Percentiles rank a stretch among this genome's conserved stretches.
phyloP scores from a whole-genome alignment of 2,329 filamentous ascomycete species.

The Nothopassalora personata region DNA sequence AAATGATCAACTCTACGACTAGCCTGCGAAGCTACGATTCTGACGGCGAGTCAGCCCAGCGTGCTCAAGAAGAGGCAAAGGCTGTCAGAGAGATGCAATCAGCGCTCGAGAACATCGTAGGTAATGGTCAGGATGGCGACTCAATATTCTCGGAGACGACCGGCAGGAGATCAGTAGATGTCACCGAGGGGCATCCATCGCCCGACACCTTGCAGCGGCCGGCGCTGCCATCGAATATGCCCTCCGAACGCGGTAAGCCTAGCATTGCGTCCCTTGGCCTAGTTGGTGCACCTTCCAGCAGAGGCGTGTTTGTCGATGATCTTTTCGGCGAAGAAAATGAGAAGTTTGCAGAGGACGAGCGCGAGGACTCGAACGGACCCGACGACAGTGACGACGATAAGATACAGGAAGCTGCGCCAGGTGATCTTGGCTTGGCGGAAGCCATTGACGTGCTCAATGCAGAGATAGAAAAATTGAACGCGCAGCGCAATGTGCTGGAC shows the following conservation, averaged over 20 bases:
- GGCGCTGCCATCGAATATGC: slow-evolving; percentile 8
- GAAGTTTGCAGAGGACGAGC: slow-evolving; percentile 78
- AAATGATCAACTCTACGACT: slow-evolving; percentile 68
- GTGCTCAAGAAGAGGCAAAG: slow-evolving; percentile 60
- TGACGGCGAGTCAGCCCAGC: slow-evolving; percentile 53
- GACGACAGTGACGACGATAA: slow-evolving; percentile 67
- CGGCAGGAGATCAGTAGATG: slow-evolving; percentile 52
- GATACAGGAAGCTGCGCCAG: slow-evolving; percentile 89
- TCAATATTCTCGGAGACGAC: slow-evolving; percentile 60
- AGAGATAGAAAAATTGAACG: slow-evolving; percentile 81
- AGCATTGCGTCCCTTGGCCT: slow-evolving; percentile 88
- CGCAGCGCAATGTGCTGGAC: slow-evolving; percentile 87
- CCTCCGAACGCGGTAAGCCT: slow-evolving; percentile 61
- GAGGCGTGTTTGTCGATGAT: slow-evolving; percentile 89
- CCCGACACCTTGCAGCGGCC: slow-evolving; percentile 16
- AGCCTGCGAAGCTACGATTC: slow-evolving; percentile 78
- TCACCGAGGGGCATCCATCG: slow-evolving; percentile 12
- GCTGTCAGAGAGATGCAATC: slow-evolving; percentile 91
- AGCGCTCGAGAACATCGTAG: slow-evolving; percentile 87
- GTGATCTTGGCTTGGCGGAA: slow-evolving; percentile 87
- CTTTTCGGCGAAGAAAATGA: slow-evolving; percentile 88
- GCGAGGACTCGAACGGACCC: slow-evolving; percentile 62
- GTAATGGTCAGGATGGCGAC: slow-evolving; percentile 61
- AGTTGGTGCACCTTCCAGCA: slow-evolving; percentile 78
- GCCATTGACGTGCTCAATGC: slow-evolving; percentile 82